phyloP scores from a whole-genome alignment of 2,329 filamentous ascomycete species.

The Aureobasidium sp. region DNA sequence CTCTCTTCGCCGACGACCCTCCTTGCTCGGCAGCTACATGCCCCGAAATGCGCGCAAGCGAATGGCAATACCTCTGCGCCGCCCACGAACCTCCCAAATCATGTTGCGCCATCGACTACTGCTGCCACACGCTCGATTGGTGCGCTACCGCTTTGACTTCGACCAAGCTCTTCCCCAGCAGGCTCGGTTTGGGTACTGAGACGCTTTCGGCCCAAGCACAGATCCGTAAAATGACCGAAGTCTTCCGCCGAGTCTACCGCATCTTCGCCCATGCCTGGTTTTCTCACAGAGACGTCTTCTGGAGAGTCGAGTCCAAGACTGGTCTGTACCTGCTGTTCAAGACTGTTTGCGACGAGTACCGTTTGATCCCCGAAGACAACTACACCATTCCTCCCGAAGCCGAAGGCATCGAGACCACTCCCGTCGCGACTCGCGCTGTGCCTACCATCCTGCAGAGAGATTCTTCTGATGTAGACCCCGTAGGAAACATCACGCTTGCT shows the following conservation, averaged over 20 bases:
- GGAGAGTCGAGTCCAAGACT: conserved; percentile 80
- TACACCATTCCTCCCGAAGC: conserved; percentile 93
- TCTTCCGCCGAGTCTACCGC: conserved; percentile 86
- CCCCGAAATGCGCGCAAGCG: conserved; percentile 94
- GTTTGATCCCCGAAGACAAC: conserved; percentile 82
- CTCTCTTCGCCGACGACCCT: conserved; percentile 83
- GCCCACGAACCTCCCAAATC: conserved; percentile 95
- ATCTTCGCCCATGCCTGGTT: conserved; percentile 99
- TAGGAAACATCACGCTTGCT: conserved; percentile 38
- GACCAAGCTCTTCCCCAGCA: conserved; percentile 88
- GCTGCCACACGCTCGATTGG: conserved; percentile 97
- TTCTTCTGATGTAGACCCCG: conserved; percentile 22
- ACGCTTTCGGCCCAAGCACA: conserved; percentile 38
- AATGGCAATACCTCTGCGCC: conserved; percentile 98
- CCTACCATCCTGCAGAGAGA: background rate
- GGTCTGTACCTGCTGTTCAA: conserved; percentile 96
- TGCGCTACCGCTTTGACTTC: conserved; percentile 90
- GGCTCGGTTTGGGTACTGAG: conserved; percentile 52
- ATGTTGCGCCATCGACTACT: conserved; percentile 98
- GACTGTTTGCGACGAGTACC: conserved; percentile 87
- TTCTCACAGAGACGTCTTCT: conserved; percentile 90
- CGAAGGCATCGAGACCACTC: conserved; percentile 60
- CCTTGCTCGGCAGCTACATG: conserved; percentile 85
- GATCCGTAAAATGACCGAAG: conserved; percentile 81
- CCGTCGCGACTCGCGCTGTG: conserved; percentile 12